These are phyloP conservation scores for Fusarium pseudonygamai DNA, from an alignment of 2,329 filamentous ascomycete genomes.

Conservation along the genomic window DNA sequence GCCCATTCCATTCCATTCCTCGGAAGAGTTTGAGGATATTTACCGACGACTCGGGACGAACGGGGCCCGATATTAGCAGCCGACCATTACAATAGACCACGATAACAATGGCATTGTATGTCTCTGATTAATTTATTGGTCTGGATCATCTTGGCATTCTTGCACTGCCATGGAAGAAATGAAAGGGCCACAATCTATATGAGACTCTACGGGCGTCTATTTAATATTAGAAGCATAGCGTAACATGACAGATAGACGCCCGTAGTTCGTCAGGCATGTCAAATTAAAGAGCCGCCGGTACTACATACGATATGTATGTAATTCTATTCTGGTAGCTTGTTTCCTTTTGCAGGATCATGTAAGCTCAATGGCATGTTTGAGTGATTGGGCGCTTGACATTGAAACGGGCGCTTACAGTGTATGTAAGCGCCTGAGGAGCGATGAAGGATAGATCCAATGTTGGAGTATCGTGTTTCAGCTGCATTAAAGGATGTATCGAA, in stretches of 20 bases:
- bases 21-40: not conserved
- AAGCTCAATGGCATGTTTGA: not conserved
- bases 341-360: not conserved
- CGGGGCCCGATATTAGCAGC: not conserved
- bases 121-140: conserved; percentile 13
- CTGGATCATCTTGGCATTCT: not conserved
- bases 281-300: conserved; percentile 13
- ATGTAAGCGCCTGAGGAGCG: conserved; percentile 26
- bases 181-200: not conserved
- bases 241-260: conserved; percentile 6
- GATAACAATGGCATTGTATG: conserved; percentile 5
- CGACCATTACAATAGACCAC: not conserved
- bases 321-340: conserved; percentile 15
- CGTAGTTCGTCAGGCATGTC: not conserved
- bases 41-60: conserved; percentile 13
- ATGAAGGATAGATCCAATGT: not conserved
- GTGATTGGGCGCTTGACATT: conserved; percentile 10
- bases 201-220: conserved; percentile 4
- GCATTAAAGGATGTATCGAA: not conserved
- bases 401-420: conserved; percentile 29
- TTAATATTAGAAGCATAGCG: not conserved
- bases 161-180: conserved; percentile 20
- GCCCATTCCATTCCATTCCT: not conserved
- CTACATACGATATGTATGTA: not conserved
- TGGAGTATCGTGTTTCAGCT: conserved; percentile 12